These are phyloP conservation scores for Sophora flavescens DNA, from an alignment of 306 rosid genomes.

Conservation along the genomic window DNA sequence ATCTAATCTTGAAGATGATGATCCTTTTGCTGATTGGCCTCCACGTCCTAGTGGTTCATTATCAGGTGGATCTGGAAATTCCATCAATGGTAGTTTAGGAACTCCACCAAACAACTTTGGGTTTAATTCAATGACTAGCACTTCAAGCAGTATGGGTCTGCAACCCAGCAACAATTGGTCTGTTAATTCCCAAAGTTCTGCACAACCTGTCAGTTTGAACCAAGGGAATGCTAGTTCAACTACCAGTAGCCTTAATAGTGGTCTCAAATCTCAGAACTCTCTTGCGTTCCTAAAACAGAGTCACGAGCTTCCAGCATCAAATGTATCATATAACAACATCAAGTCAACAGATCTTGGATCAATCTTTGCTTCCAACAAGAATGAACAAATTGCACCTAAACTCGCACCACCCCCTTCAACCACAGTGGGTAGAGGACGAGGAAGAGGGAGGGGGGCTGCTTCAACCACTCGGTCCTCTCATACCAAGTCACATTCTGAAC, in stretches of 20 bases:
- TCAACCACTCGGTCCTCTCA: constrained; percentile 62
- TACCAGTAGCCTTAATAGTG: constrained; percentile 53
- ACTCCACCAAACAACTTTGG: constrained; percentile 54
- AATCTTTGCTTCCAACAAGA: constrained; percentile 80
- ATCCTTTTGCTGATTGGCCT: constrained; percentile 98
- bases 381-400: constrained; percentile 70
- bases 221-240: constrained; percentile 55
- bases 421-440: constrained; percentile 90
- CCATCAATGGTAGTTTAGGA: constrained; percentile 69
- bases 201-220: constrained; percentile 55
- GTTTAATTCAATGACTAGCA: constrained; percentile 57
- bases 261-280: constrained; percentile 60
- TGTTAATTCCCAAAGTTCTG: constrained; percentile 57
- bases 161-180: constrained; percentile 65
- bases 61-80: constrained; percentile 55
- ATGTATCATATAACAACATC: constrained; percentile 52
- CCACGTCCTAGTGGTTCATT: constrained; percentile 76
- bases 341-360: constrained; percentile 78
- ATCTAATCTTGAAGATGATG: constrained; percentile 66
- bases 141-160: constrained; percentile 64
- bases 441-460: constrained; percentile 75
- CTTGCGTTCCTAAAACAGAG: constrained; percentile 69
- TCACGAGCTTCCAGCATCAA: constrained; percentile 57
- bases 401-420: constrained; percentile 96
- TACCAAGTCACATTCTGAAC: constrained; percentile 63